phyloP scores from a whole-genome alignment of 495 filamentous ascomycete species.

The Neurospora sp. region DNA sequence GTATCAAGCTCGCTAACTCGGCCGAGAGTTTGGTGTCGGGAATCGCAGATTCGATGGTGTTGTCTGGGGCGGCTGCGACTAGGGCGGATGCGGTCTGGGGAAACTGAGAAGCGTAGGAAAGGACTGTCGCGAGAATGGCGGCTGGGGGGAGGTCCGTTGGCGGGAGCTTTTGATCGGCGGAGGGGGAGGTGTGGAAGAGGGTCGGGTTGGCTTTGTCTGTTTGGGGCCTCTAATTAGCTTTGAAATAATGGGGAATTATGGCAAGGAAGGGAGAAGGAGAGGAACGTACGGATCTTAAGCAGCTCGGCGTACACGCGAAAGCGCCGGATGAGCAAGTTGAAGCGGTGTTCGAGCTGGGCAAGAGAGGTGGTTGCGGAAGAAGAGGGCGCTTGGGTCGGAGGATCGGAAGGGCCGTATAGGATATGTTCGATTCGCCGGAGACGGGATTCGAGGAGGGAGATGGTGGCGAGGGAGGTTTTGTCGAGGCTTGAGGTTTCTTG shows the following conservation, averaged over 20 bases:
- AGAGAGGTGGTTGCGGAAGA: constrained; percentile 44
- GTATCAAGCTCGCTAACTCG: constrained; percentile 55
- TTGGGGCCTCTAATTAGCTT: constrained; percentile 2
- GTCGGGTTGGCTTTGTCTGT: constrained; percentile 36
- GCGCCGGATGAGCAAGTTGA: constrained; percentile 26
- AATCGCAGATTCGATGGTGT: constrained; percentile 56
- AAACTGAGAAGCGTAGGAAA: constrained; percentile 65
- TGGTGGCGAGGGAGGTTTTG: constrained; percentile 48
- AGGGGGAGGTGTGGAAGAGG: constrained; percentile 29
- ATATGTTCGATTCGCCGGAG: constrained; percentile 65
- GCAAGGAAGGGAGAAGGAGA: background rate
- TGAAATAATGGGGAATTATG: background rate
- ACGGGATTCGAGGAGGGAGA: constrained; percentile 68
- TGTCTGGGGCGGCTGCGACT: constrained; percentile 44
- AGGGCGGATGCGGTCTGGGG: constrained; percentile 69
- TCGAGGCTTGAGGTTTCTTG: constrained; percentile 25
- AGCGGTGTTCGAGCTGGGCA: constrained; percentile 51
- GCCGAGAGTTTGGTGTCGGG: constrained; percentile 60
- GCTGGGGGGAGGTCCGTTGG: constrained; percentile 34
- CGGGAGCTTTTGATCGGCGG: constrained; percentile 16
- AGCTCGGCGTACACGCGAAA: constrained; percentile 38
- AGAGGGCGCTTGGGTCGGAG: constrained; percentile 27
- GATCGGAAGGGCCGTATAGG: constrained; percentile 47
- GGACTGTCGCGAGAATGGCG: constrained; percentile 54
- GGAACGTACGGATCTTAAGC: constrained; percentile 36